Conservation (phyloP, 768 basidiomycete genomes). For the Mycena vitilis region DNA sequence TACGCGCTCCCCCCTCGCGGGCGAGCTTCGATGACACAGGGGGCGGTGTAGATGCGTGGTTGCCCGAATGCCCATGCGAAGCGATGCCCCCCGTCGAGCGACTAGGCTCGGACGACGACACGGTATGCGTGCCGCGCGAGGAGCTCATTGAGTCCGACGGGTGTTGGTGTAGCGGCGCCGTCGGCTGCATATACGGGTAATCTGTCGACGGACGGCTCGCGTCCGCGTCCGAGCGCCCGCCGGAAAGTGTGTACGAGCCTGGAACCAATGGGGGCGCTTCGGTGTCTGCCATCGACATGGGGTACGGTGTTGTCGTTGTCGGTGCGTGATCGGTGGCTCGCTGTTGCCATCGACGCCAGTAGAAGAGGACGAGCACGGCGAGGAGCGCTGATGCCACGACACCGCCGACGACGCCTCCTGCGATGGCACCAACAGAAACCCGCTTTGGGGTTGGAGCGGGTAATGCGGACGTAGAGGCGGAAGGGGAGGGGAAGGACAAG, state of each 20-base stretch:
- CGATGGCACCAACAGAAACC: slow-evolving; percentile 30
- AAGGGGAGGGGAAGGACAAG: not conserved
- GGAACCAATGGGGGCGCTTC: not conserved
- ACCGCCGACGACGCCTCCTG: slow-evolving; percentile 33
- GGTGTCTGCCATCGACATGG: slow-evolving; percentile 4
- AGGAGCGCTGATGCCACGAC: slow-evolving; percentile 16
- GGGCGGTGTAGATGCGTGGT: not conserved
- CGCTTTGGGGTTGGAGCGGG: not conserved
- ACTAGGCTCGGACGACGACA: slow-evolving; percentile 35
- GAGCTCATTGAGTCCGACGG: too few species aligned
- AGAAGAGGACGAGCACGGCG: slow-evolving; percentile 12
- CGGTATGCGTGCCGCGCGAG: slow-evolving; percentile 38
- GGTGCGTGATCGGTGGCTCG: not conserved
- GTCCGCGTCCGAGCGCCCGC: too few species aligned
- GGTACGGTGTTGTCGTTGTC: not conserved
- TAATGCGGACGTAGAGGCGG: not conserved
- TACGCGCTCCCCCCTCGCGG: not conserved
- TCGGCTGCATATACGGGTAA: too few species aligned
- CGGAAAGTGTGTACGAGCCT: too few species aligned
- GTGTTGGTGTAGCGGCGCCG: too few species aligned
- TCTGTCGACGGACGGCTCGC: too few species aligned
- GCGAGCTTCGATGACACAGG: not conserved
- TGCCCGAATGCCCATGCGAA: not conserved
- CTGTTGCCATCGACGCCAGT: slow-evolving; percentile 9
- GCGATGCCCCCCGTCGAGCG: not conserved